phyloP scores from a whole-genome alignment of 1,284 basidiomycete species.

The Thelephora terrestris region DNA sequence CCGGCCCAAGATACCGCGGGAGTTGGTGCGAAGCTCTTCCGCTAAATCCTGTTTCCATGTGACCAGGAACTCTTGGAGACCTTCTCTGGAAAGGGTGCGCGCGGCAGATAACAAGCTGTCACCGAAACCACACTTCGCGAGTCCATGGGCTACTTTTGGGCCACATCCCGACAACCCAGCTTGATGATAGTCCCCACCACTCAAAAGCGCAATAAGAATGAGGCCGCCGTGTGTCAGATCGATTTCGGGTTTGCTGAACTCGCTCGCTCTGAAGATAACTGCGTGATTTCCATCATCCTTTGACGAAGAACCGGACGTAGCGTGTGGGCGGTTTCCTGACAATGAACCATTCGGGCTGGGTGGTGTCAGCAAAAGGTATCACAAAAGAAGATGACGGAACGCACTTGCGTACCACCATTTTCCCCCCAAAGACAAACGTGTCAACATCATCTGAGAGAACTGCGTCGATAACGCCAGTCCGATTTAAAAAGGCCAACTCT shows the following conservation, averaged over 20 bases:
- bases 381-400: slow-evolving; percentile 12
- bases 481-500: slow-evolving; percentile 83
- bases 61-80: slow-evolving; percentile 44
- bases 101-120: slow-evolving; percentile 57
- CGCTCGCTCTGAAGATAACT: slow-evolving; percentile 48
- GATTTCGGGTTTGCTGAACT: slow-evolving; percentile 46
- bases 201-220: slow-evolving; percentile 78
- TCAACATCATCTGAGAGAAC: slow-evolving; percentile 93
- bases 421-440: slow-evolving; percentile 84
- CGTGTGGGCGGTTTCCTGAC: slow-evolving; percentile 55
- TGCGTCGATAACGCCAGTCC: slow-evolving; percentile 76
- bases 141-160: slow-evolving; percentile 48
- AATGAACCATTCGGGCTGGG: slow-evolving; percentile 63
- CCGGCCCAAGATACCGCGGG: slow-evolving; percentile 45
- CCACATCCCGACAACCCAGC: slow-evolving; percentile 59
- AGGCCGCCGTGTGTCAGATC: slow-evolving; percentile 64
- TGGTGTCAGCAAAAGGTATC: background rate
- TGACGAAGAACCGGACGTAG: slow-evolving; percentile 50
- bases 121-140: slow-evolving; percentile 65
- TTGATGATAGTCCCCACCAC: slow-evolving; percentile 85
- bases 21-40: slow-evolving; percentile 65
- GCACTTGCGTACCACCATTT: slow-evolving; percentile 70
- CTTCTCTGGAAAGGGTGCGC: slow-evolving; percentile 32
- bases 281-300: slow-evolving; percentile 70
- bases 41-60: slow-evolving; percentile 57